phyloP scores from a whole-genome alignment of 2,329 filamentous ascomycete genomes.

The Erysiphe neolycopersici region DNA sequence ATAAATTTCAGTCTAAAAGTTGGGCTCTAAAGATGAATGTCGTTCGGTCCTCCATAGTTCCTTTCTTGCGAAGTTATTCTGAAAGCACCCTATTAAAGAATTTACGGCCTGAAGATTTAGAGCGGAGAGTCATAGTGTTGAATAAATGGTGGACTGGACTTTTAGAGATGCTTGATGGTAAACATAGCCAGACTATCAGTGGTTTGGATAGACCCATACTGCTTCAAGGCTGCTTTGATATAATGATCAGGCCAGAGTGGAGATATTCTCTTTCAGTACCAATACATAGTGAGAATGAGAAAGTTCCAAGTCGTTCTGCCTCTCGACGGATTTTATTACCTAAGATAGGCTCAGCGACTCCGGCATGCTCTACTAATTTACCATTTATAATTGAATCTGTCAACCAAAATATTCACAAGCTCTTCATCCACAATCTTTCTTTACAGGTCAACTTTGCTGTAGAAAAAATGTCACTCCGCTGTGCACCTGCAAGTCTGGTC shows the following conservation, averaged over 20 bases:
- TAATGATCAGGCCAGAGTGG: conserved; percentile 50
- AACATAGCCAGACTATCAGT: conserved; percentile 40
- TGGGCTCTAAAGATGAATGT: conserved; percentile 42
- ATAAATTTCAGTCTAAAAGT: conserved; percentile 43
- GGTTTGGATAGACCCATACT: conserved; percentile 42
- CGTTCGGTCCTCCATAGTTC: conserved; percentile 33
- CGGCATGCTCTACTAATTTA: conserved; percentile 17
- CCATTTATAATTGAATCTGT: conserved; percentile 45
- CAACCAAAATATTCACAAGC: conserved; percentile 43
- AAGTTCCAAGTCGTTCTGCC: conserved; percentile 12
- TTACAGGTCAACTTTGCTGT: conserved; percentile 46
- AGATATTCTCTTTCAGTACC: conserved; percentile 30
- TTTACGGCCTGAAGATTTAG: conserved; percentile 39
- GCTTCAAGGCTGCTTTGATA: conserved; percentile 38
- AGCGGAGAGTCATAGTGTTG: conserved; percentile 37
- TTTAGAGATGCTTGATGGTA: conserved; percentile 39
- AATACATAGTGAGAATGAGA: conserved; percentile 20
- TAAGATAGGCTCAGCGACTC: conserved; percentile 21
- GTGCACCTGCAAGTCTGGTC: conserved; percentile 26
- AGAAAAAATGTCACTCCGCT: conserved; percentile 43
- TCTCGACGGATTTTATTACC: conserved; percentile 8
- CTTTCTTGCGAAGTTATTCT: conserved; percentile 34
- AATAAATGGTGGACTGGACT: conserved; percentile 54
- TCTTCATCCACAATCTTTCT: conserved; percentile 41
- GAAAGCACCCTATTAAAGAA: conserved; percentile 29